Evolutionary conservation across 1,284 basidiomycete species (phyloP), one percentile per base, ranked within the genome.

Genomic region (Sparassis latifolia): DNA sequence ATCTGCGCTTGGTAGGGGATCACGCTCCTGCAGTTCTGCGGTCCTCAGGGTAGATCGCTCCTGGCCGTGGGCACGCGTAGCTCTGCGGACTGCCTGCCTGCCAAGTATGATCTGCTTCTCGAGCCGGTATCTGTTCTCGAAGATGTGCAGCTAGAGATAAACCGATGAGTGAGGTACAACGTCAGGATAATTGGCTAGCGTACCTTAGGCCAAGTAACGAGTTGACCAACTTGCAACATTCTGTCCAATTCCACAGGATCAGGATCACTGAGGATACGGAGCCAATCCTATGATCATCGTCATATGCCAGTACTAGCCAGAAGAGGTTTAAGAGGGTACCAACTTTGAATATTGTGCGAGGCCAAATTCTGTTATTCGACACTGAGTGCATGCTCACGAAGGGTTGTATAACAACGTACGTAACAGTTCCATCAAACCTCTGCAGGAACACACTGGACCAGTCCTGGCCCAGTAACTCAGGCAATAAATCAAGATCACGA

Each of bases 131-230:
- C 94, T 77, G 63, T 97, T 97, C 60, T 87, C 81, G 49, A 96
- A 90, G 79, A 97, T 96, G 59, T 92, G 91, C 9, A 95, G 69
- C 91, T 93, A 56, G 28, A 29, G 4, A 10, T 9, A 20, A 20
- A 20, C 20, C 20, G 20, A 20, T 20, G 20, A 20, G 20, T 20
- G 4, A 3, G 39, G 28, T 6, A 38, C 29, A 42, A 43, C 20
- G 20, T 20, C 20, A 47, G n/a, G 27, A 3, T n/a, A 27, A 35
- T n/a, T 44, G 33, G 40, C 10, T 47, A 41, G 39, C 69, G 49
- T 57, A 95, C 88, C 72, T 94, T 94, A 0, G 94, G 94, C 92
- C 92, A 97, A 27, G 94, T 87, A n/a, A 92, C 93, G n/a, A 82
- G 67, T 68, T 96, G 77, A 3, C 95, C 94, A 2, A 92, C 88